Evolutionary conservation across 1,139 yeast genomes (phyloP).

Genomic region (Taphrina communis): DNA sequence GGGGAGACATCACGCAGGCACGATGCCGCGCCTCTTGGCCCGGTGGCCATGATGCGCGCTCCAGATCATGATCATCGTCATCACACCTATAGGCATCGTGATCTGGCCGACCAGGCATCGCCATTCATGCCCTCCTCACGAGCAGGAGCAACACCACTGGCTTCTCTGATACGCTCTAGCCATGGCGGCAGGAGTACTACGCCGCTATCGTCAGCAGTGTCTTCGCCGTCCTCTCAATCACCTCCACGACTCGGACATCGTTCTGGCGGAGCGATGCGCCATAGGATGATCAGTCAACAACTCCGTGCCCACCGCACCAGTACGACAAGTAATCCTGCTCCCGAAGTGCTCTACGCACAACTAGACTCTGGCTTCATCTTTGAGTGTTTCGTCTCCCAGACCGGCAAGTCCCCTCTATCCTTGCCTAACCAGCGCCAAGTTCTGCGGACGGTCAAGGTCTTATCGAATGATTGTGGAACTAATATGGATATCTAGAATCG

Average conservation of each 20-base stretch:
- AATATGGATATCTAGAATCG: neutral
- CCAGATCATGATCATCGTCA: neutral
- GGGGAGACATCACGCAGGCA: no score
- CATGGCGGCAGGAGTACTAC: neutral
- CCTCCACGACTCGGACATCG: neutral
- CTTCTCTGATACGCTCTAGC: neutral
- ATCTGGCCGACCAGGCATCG: neutral
- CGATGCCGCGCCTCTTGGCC: neutral
- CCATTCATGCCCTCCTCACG: neutral
- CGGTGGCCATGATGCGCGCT: neutral
- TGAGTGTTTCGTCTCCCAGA: slow-evolving; percentile 8
- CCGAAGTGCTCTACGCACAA: slow-evolving; percentile 19
- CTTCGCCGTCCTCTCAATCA: neutral
- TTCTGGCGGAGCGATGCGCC: neutral
- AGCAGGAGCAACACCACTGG: no score
- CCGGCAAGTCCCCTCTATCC: neutral
- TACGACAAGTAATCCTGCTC: neutral
- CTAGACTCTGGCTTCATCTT: slow-evolving; percentile 26
- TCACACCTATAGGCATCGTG: no score
- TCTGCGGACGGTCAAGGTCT: no score
- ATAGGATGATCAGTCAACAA: neutral
- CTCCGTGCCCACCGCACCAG: neutral
- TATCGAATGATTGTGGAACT: no score
- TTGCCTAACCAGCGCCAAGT: neutral
- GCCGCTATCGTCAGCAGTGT: neutral